Base-by-base conservation (phyloP, 2,329 filamentous ascomycete genomes). In the Venturia pyrina region DNA sequence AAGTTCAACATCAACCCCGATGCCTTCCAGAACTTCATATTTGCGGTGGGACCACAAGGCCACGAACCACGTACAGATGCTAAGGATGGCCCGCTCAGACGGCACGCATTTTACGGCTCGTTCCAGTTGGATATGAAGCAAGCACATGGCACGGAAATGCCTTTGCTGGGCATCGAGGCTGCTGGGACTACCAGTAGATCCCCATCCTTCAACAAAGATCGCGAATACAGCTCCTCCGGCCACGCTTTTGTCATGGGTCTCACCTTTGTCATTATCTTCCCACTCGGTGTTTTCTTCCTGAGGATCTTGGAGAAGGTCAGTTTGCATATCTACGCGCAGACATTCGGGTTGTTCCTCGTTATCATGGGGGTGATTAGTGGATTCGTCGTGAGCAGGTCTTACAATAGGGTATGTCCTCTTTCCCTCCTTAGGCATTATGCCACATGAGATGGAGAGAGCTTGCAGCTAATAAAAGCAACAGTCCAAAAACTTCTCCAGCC, bases 251-350 rank as follows among this genome's bases (percentile, higher is more conserved):
- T 84, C 59, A 88, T 88, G 86, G 75, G 85, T 48, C 72, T 84
- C 13, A 77, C 78, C 15, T 82, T 87, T 66, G 75, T 86, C 2
- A 78, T 81, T 19, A 69, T 87, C 60, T 81, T 86, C 71, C 85
- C 85, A 0, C 68, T 83, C 11, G 86, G 85, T 1, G 77, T 83
- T 15, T 69, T 86, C 32, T 73, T 86, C 34, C 72, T 87, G 60
- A 76, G 83, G 1, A 71, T 85, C 2, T 77, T 83, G 11, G 78
- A 79, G 41, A 81, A 78, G 73, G 80, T 83, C 1, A 80, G 78
- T 67, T 83, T 81, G 78, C 86, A 88, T 72, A 83, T 78, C 46
- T 69, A 81, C 24, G 81, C 82, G 66, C 85, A 88, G 74, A 72
- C 72, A 0, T 68, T 84, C 28, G 84, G 81, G 15, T 71, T 82